Evolutionary conservation across 441 rosid genomes (phyloP), one percentile per base, ranked within the genome.

Genomic region (Erodium chrysanthum): DNA sequence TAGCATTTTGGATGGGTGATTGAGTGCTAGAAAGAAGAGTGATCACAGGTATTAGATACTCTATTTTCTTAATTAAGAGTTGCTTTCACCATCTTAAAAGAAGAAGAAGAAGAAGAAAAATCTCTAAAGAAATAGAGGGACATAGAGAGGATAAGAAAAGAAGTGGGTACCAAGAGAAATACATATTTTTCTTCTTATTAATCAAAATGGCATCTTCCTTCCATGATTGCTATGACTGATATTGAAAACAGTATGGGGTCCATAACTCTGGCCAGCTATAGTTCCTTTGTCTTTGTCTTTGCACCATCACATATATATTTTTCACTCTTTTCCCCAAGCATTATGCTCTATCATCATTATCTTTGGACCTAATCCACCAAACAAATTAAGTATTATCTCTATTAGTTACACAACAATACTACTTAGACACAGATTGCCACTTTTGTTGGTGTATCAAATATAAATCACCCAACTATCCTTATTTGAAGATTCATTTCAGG

Each of bases 251-350:
- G 21, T 7, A 33, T 20, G 63, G 73, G 71, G 31, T 29, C 82
- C 72, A 40, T 66, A 59, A 68, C 62, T 58, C 31, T n/a, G 61
- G 70, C 78, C 83, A 76, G 83, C 78, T 70, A 67, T 65, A 65
- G 29, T 56, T 73, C 70, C 67, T 59, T 70, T 61, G 77, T 74
- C 74, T 42, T 37, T 62, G 31, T 75, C 75, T 23, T 65, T 35
- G 11, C 50, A 33, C 65, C 50, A 1, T 59, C 35, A 25, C 15
- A 25, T 27, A 60, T 60, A 60, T 6, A 60, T 60, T 59, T 37
- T 40, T 18, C 33, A 10, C 25, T 35, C 48, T 33, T 35, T 52
- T 56, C 17, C 20, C 42, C 58, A 56, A n/a, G 23, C 44, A 11
- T 54, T 66, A 66, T 68, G 20, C 21, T 7, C 29, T n/a, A 61